Percentiles rank a stretch among this genome's conserved stretches.
Evolutionary conservation across 257 asterid species (phyloP).

Genomic region (Anisodus tanguticus): DNA sequence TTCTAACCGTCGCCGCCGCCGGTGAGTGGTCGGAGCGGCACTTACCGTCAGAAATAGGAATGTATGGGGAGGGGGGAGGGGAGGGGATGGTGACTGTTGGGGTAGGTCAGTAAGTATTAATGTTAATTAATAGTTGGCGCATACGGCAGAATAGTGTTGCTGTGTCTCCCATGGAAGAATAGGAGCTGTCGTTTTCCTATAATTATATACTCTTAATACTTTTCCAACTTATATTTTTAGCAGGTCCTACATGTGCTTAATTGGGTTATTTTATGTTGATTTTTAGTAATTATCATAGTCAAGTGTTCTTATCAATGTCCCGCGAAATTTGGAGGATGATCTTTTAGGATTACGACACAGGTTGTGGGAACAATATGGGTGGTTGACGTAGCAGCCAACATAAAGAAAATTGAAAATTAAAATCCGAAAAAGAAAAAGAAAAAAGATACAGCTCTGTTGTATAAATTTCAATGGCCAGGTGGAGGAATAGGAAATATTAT

Average conservation of each 20-base stretch:
- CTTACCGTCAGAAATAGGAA: too few species aligned
- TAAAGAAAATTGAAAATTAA: neutral
- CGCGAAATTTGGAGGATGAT: constrained; percentile 38
- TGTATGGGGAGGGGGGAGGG: too few species aligned
- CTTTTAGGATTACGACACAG: neutral
- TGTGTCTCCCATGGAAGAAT: neutral
- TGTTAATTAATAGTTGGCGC: too few species aligned
- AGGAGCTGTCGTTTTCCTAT: neutral
- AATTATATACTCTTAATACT: neutral
- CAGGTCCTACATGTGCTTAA: too few species aligned
- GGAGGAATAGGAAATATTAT: constrained; percentile 26
- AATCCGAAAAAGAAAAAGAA: neutral
- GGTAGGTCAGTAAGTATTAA: too few species aligned
- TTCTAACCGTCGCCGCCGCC: too few species aligned
- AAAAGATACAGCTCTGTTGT: constrained; percentile 2
- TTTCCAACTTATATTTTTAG: neutral
- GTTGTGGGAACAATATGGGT: constrained; percentile 28
- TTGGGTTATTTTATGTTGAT: too few species aligned
- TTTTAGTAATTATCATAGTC: neutral
- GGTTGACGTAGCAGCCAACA: constrained; percentile 34
- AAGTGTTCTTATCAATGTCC: constrained; percentile 28
- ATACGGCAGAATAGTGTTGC: neutral
- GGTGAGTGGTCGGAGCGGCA: too few species aligned
- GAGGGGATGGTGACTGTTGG: too few species aligned
- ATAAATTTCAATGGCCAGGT: constrained; percentile 41